Conservation (phyloP, 257 asterid species). For the Solanum microdontum region DNA sequence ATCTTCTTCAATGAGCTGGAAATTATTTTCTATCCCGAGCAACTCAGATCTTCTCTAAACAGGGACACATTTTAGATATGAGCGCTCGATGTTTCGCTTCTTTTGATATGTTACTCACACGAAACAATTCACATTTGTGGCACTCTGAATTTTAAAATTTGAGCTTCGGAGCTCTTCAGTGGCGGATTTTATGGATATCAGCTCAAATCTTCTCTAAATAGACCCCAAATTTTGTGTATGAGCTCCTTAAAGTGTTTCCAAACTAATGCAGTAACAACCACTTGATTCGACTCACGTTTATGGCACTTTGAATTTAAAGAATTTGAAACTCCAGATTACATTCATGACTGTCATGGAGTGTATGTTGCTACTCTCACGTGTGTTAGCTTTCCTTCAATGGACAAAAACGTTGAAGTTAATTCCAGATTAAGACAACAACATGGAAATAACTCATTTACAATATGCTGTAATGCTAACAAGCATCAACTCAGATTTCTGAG, state of each 20-base stretch:
- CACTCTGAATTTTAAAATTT: background rate
- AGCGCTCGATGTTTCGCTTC: background rate
- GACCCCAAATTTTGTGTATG: background rate
- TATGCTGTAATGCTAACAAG: background rate
- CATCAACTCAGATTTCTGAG: background rate
- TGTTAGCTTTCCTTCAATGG: background rate
- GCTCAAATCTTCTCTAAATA: background rate
- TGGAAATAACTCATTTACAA: background rate
- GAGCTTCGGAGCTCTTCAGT: background rate
- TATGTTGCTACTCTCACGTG: background rate
- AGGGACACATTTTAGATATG: background rate
- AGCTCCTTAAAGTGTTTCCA: background rate
- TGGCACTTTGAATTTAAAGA: background rate
- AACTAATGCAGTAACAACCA: background rate
- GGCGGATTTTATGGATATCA: background rate
- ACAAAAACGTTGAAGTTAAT: background rate
- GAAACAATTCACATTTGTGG: background rate
- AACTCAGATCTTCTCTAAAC: background rate
- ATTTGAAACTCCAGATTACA: background rate
- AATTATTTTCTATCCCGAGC: background rate
- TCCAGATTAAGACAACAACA: background rate
- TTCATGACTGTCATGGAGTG: background rate
- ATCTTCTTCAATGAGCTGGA: background rate
- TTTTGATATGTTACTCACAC: background rate
- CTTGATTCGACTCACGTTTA: background rate